Conservation (phyloP, 2,329 filamentous ascomycete species). For the Coniochaeta sp. region DNA sequence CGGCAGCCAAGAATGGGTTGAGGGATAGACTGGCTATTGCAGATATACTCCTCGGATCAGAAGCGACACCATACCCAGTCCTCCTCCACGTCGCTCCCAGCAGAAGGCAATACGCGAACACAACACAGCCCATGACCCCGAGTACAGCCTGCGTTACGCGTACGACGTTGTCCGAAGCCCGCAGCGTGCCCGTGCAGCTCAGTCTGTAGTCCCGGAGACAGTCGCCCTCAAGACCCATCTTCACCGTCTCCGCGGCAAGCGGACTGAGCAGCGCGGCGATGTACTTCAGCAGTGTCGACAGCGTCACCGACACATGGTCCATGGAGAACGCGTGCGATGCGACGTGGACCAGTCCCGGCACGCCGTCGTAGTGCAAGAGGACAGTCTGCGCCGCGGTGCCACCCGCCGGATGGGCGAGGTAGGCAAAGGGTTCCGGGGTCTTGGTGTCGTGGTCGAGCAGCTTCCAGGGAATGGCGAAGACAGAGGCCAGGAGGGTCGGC, state of each 20-base stretch:
- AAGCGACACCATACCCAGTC: conserved; percentile 14
- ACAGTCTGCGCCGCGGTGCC: conserved; percentile 23
- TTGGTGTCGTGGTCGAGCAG: conserved; percentile 27
- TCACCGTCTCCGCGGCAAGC: conserved; percentile 20
- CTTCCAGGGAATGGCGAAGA: conserved; percentile 26
- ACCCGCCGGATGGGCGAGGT: conserved; percentile 22
- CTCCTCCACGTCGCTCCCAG: neutral
- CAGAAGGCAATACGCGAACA: neutral
- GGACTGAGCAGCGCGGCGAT: conserved; percentile 20
- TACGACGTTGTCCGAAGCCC: neutral
- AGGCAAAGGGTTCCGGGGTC: conserved; percentile 31
- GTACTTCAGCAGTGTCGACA: conserved; percentile 18
- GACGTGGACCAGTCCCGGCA: conserved; percentile 13
- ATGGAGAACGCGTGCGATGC: conserved; percentile 12
- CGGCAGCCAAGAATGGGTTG: conserved; percentile 13
- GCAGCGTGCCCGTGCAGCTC: neutral
- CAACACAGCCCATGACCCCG: neutral
- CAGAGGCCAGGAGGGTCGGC: conserved; percentile 26
- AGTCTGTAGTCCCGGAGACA: neutral
- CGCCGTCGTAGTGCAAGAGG: conserved; percentile 16
- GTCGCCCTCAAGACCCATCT: conserved; percentile 16
- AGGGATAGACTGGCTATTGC: conserved; percentile 19
- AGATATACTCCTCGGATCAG: conserved; percentile 28
- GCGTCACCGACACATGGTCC: conserved; percentile 17
- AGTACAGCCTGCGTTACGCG: neutral